A percentile compares a stretch with the other conserved stretches of the same genome.
Conservation (phyloP, 2,329 filamentous ascomycete genomes). For the Sporothrix pseudoabietina region DNA sequence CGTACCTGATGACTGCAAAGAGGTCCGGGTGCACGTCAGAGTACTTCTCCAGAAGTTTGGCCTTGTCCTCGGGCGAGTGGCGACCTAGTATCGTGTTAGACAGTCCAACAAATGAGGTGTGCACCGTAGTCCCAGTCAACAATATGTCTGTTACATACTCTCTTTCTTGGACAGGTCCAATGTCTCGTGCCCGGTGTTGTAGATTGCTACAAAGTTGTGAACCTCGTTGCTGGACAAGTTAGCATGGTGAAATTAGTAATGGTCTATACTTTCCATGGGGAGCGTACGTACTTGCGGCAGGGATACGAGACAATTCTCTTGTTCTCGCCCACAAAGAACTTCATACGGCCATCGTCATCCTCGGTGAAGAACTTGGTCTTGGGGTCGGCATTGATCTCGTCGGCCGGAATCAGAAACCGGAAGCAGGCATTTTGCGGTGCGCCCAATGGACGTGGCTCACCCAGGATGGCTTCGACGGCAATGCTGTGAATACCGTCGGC, state of each 20-base stretch:
- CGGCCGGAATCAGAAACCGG: slow-evolving; percentile 15
- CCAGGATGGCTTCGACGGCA: slow-evolving; percentile 16
- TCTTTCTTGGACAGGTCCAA: slow-evolving; percentile 19
- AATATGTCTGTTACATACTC: neutral
- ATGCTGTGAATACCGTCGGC: slow-evolving; percentile 18
- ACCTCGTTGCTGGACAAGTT: neutral
- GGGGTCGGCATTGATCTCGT: slow-evolving; percentile 17
- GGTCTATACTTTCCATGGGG: too few species aligned
- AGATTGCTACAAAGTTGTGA: slow-evolving; percentile 18
- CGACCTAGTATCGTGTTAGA: neutral
- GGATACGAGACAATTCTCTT: slow-evolving; percentile 21
- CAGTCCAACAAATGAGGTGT: neutral
- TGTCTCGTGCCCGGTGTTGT: slow-evolving; percentile 16
- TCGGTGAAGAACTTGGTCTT: slow-evolving; percentile 15
- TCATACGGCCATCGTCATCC: slow-evolving; percentile 15
- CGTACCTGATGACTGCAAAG: slow-evolving; percentile 16
- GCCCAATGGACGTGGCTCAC: neutral
- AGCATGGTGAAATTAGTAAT: neutral
- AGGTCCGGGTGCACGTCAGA: slow-evolving; percentile 16
- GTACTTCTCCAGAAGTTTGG: slow-evolving; percentile 14
- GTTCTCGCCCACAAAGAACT: slow-evolving; percentile 21
- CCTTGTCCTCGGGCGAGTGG: slow-evolving; percentile 8
- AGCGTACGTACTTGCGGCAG: slow-evolving; percentile 6
- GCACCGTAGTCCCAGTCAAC: neutral
- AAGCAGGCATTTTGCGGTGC: slow-evolving; percentile 22